These are phyloP conservation scores for Plantago ovata DNA, from an alignment of 257 asterid genomes.

Conservation along the genomic window DNA sequence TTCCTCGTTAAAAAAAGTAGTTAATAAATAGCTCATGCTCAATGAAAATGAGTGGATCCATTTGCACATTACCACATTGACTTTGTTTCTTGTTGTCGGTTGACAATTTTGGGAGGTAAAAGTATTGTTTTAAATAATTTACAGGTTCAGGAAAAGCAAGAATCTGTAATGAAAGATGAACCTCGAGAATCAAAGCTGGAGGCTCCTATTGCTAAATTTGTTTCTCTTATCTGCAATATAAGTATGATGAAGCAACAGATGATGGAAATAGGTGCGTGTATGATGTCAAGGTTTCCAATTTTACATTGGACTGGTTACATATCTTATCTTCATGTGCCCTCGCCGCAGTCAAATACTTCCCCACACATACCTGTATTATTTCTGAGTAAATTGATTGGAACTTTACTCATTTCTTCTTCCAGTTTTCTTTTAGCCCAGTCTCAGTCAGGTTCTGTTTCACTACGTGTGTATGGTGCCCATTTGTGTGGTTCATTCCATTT, in stretches of 20 bases:
- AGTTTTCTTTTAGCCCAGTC: too few species aligned
- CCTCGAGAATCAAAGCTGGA: constrained; percentile 75
- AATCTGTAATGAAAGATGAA: constrained; percentile 29
- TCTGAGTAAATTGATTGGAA: neutral
- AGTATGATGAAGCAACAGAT: constrained; percentile 98
- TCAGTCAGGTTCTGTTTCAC: too few species aligned
- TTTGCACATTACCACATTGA: constrained; percentile 8
- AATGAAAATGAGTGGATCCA: constrained; percentile 10
- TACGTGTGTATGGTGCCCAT: too few species aligned
- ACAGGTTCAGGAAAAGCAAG: constrained; percentile 42
- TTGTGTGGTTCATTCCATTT: too few species aligned
- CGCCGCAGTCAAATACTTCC: neutral
- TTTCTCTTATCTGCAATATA: constrained; percentile 77
- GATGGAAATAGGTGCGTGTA: constrained; percentile 80
- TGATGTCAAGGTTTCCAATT: neutral
- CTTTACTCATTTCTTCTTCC: too few species aligned
- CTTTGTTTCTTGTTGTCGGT: constrained; percentile 12
- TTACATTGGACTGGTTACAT: neutral
- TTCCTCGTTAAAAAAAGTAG: neutral
- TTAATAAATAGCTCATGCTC: neutral
- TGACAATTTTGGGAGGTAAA: constrained; percentile 16
- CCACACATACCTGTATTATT: constrained; percentile 1
- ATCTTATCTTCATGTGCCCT: too few species aligned
- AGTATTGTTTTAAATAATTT: constrained; percentile 11
- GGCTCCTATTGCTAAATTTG: constrained; percentile 71